Percentiles rank a stretch among this genome's conserved stretches.
Evolutionary conservation across 1,284 basidiomycete species (phyloP).

Genomic region (Cystobasidium sp.): DNA sequence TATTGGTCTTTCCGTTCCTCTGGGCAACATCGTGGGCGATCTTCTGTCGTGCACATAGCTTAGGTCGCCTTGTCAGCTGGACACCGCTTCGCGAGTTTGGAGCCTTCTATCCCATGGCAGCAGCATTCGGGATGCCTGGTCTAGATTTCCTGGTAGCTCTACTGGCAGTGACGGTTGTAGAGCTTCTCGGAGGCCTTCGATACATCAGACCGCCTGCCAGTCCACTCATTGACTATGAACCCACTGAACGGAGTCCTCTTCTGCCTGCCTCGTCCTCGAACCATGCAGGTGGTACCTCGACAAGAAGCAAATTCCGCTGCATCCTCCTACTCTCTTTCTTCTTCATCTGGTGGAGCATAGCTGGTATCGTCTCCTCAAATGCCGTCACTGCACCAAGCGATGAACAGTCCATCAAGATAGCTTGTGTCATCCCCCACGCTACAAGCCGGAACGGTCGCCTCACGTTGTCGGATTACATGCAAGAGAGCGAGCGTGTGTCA

Average conservation of each 20-base stretch:
- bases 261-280: not conserved
- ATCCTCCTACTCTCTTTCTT: not conserved
- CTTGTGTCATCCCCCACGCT: conserved; percentile 15
- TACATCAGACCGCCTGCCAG: not conserved
- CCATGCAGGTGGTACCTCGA: not conserved
- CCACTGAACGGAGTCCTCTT: conserved; percentile 1
- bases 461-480: conserved; percentile 12
- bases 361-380: not conserved
- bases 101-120: not conserved
- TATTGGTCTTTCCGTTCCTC: conserved; percentile 21
- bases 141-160: conserved; percentile 23
- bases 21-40: conserved; percentile 26
- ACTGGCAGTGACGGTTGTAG: conserved; percentile 13
- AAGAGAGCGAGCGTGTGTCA: conserved; percentile 15
- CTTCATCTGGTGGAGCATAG: conserved; percentile 8
- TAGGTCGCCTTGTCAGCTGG: conserved; percentile 28
- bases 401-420: not conserved
- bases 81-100: conserved; percentile 1
- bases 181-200: not conserved
- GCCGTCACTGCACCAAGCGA: not conserved
- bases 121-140: conserved; percentile 5
- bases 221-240: conserved; percentile 14
- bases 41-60: conserved; percentile 23
- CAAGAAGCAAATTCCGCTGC: not conserved
- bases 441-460: not conserved